phyloP scores from a whole-genome alignment of 495 filamentous ascomycete genomes.

The Aspergillus incahuasiensis region DNA sequence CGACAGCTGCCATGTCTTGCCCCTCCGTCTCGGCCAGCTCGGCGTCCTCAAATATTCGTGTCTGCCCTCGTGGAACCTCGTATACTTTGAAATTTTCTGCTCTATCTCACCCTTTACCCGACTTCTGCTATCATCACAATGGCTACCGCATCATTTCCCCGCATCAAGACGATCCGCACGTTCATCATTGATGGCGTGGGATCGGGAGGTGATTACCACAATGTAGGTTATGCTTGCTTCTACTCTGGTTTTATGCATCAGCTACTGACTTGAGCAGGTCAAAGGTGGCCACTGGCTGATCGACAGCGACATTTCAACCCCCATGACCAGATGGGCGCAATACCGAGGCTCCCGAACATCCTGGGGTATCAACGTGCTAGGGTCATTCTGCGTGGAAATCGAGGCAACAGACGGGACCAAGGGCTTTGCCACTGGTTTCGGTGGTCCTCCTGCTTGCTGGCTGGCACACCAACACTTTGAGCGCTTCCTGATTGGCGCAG shows the following conservation, averaged over 20 bases:
- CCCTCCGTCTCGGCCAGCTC: constrained; percentile 12
- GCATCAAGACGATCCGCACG: constrained; percentile 74
- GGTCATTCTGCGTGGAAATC: constrained; percentile 90
- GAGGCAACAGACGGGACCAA: constrained; percentile 84
- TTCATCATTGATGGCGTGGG: constrained; percentile 83
- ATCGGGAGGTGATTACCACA: constrained; percentile 91
- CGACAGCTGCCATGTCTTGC: background rate
- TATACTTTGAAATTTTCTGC: background rate
- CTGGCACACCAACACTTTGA: constrained; percentile 86
- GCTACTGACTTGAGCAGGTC: constrained; percentile 37
- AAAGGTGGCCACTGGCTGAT: constrained; percentile 89
- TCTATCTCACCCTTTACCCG: background rate
- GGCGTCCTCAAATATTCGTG: constrained; percentile 12
- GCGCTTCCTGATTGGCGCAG: constrained; percentile 79
- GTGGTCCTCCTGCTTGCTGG: constrained; percentile 91
- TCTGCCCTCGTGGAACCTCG: constrained; percentile 4
- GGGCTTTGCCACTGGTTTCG: constrained; percentile 90
- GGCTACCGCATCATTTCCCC: constrained; percentile 34
- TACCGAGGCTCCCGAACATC: constrained; percentile 83
- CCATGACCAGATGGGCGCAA: constrained; percentile 82
- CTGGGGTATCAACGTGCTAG: constrained; percentile 94
- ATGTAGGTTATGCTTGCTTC: constrained; percentile 44
- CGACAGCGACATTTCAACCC: constrained; percentile 84
- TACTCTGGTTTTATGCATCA: no score
- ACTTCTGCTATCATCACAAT: constrained; percentile 23